Percentiles rank a stretch among this genome's conserved stretches.
Evolutionary conservation across 2,329 filamentous ascomycete genomes (phyloP).

Genomic region (Alternaria novae-zelandiae): DNA sequence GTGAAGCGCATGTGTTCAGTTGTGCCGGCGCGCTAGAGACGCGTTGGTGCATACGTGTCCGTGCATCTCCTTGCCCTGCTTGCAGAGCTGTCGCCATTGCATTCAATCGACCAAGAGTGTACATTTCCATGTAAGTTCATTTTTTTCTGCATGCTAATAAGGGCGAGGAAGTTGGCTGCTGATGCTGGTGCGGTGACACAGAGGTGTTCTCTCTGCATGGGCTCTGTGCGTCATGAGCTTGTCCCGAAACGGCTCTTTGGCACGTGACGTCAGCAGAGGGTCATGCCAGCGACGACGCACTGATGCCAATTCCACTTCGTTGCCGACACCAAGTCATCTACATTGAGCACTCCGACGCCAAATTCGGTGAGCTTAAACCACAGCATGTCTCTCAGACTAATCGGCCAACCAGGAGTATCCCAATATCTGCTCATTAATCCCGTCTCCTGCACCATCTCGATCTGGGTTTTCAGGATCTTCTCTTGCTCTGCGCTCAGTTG

Average conservation of each 20-base stretch:
- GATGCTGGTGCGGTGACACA: background rate
- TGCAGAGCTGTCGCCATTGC: background rate
- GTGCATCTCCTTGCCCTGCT: background rate
- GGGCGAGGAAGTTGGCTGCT: background rate
- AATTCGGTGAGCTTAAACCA: constrained; percentile 25
- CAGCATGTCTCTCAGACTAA: constrained; percentile 24
- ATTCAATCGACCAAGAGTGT: background rate
- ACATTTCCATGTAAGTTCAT: background rate
- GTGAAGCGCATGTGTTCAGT: constrained; percentile 3
- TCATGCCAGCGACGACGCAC: constrained; percentile 32
- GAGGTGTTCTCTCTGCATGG: background rate
- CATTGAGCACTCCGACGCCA: constrained; percentile 27
- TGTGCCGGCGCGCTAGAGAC: constrained; percentile 9
- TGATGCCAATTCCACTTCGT: constrained; percentile 20
- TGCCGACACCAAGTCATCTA: constrained; percentile 26
- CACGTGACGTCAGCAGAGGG: constrained; percentile 19
- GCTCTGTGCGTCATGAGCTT: background rate
- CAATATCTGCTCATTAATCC: constrained; percentile 32
- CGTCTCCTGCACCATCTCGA: constrained; percentile 21
- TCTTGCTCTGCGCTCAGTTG: constrained; percentile 19
- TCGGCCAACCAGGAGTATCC: constrained; percentile 32
- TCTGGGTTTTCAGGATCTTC: background rate
- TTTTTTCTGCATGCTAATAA: background rate
- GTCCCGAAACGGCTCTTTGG: background rate
- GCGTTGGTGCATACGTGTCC: constrained; percentile 5